Base-by-base conservation (phyloP, 495 filamentous ascomycete species). In the Chaetomium tenue region DNA sequence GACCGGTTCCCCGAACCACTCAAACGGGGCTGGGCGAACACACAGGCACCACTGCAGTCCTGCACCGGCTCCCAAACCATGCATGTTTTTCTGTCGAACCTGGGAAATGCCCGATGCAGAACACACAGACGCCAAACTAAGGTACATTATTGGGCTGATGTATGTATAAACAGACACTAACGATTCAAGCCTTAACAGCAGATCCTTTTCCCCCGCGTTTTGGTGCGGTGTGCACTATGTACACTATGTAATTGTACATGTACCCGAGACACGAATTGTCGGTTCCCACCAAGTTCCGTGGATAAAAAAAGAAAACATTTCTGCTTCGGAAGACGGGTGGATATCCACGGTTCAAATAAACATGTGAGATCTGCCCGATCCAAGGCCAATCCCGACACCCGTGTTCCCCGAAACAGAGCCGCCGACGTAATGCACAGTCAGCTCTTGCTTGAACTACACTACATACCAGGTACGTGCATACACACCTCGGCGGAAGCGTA, bases 1-100 rank as follows among this genome's bases (percentile, higher is more conserved):
- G 52, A 54, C 59, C 64, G 64, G 59, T 18, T 66, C 64, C 64
- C 64, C 59, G 59, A 39, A 11, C 12, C 44, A 20, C 12, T 18
- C 3, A 18, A 18, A 47, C 44, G 44, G 13, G 7, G 9, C 23
- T 51, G 48, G 48, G 22, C 22, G 1, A 30, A 15, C 20, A 18
- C 51, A 33, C 51, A 6, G 28, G 28, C 28, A 30, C 28, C 28
- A 54, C 51, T 54, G 11, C 30, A 9, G 33, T 8, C n/a, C 46
- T 50, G n/a, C 23, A 3, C 20, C 20, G 46, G 4, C 20, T 11
- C 20, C 46, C 44, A 18, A 23, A 4, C 18, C 3, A 20, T 4
- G 3, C 3, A 13, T 22, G 13, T 11, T 40, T 33, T 40, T 15
- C 13, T 5, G 9, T 12, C 40, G 40, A 44, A 44, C 40, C 9